These are phyloP conservation scores for Trichoderma orchidacearum DNA, from an alignment of 495 filamentous ascomycete species.

Conservation along the genomic window DNA sequence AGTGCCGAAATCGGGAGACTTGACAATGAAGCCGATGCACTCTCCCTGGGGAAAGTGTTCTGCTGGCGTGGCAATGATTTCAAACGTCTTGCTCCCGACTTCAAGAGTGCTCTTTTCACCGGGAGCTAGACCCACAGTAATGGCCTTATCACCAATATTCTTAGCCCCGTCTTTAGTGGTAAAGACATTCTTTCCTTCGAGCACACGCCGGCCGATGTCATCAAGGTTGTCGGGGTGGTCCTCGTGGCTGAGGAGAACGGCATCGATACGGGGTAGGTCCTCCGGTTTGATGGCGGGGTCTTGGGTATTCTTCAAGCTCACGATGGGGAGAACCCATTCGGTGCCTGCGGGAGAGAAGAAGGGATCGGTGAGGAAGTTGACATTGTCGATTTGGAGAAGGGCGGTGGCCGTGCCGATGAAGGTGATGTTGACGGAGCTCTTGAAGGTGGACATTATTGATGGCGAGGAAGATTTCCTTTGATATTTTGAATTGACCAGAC, in stretches of 20 bases:
- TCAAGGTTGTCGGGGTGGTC: slow-evolving; percentile 44
- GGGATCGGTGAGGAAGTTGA: slow-evolving; percentile 39
- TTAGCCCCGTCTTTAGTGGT: slow-evolving; percentile 35
- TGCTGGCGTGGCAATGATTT: slow-evolving; percentile 32
- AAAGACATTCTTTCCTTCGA: slow-evolving; percentile 35
- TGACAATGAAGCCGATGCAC: slow-evolving; percentile 34
- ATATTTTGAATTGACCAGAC: too few relatives aligned
- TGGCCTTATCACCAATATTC: slow-evolving; percentile 27
- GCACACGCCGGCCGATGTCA: slow-evolving; percentile 19
- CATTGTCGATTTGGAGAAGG: slow-evolving; percentile 29
- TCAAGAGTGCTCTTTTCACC: slow-evolving; percentile 10
- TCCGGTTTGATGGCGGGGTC: slow-evolving; percentile 21
- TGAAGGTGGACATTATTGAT: slow-evolving; percentile 1
- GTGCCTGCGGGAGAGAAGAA: slow-evolving; percentile 35
- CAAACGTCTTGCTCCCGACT: slow-evolving; percentile 25
- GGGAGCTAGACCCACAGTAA: slow-evolving; percentile 23
- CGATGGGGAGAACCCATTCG: slow-evolving; percentile 16
- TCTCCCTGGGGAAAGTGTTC: slow-evolving; percentile 33
- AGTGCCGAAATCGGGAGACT: slow-evolving; percentile 22
- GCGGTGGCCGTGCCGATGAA: slow-evolving; percentile 40
- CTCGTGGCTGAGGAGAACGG: slow-evolving; percentile 40
- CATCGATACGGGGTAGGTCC: slow-evolving; percentile 34
- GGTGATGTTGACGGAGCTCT: slow-evolving; percentile 18
- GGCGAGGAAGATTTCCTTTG: too few relatives aligned
- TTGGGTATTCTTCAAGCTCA: slow-evolving; percentile 17